Evolutionary conservation across 345 rosid species (phyloP), one percentile per base, ranked within the genome.

Genomic region (Hibiscus tridactylites): DNA sequence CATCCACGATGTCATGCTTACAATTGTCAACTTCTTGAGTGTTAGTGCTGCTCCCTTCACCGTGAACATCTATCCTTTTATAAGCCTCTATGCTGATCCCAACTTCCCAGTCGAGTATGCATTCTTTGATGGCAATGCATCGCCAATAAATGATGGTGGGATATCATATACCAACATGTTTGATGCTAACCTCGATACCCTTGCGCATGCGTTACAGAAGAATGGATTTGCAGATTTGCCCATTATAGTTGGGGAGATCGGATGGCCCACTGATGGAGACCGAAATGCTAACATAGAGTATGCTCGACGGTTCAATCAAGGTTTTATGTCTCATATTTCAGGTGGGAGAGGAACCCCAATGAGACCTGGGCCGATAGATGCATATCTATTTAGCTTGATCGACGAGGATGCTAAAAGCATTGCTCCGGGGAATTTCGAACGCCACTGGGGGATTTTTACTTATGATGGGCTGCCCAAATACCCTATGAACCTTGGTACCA

Each of bases 191-290:
- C 85, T 85, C 3, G 98, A 94, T 75, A 94, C 97, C 19, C 87
- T 95, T 4, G 90, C 90, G 2, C 78, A 88, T 72, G 93, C 99
- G 19, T 79, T 95, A 13, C 90, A 89, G 75, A 95, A 85, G 84
- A 90, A 92, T 59, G 98, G 99, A 47, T 92, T 83, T 21, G 85
- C 87, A 16, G 80, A 87, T 80, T 39, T 90, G 89, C 91, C 93
- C 0, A 81, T 95, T 39, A 86, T 95, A 9, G 73, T 92, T 9
- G 99, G 99, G 28, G 99, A 95, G 77, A 78, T 92, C 6, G 97
- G 99, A 16, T 92, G 99, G 98, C 99, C 99, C 13, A 95, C 97
- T 28, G 99, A 95, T 59, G 97, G 97, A 0, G 88, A 95, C 66
- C 78, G 67, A 64, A 88, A 83, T 28, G 99, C 99, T 0, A 90